Base-by-base conservation (phyloP, 495 filamentous ascomycete genomes). In the Penicillium soppii region DNA sequence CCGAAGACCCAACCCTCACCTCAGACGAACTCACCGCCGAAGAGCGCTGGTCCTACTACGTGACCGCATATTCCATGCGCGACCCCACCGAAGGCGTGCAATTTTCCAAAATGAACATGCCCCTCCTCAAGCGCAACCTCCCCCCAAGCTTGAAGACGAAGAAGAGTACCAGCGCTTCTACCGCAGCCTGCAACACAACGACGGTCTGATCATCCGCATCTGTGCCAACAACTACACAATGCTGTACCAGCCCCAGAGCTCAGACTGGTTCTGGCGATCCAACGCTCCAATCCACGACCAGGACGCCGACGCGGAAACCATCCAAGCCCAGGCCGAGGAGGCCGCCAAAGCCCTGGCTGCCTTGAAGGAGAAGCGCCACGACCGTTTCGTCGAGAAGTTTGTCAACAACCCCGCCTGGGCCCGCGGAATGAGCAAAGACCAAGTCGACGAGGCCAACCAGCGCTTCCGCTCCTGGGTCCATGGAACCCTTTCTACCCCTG, bases 71-170 rank as follows among this genome's bases (percentile, higher is more conserved):
- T 69, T 85, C 87, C 40, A 88, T 89, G 62, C 77, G 90, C 36
- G 91, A 95, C 50, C 88, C 87, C 5, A 99, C 95, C 12, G 95
- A 99, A 68, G 89, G 89, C 22, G 78, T 97, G 6, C 72, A 78
- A 6, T 77, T 84, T 33, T 76, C 76, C 6, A 78, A 79, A 17
- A 75, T 95, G 59, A 76, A 63, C 72, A 84, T 78, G 70, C 85
- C 76, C 38, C 90, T 76, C 75, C 68, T 95, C 9, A 82, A 85
- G 55, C 87, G 90, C 52, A 94, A 88, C 69, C 75, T 91, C 17
- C 83, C 85, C 70, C 77, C 15, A 78, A 79, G 36, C 63, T 76
- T 10, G 73, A 75, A 32, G 70, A 75, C 29, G 71, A 76, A 35
- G 76, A 75, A 48, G 76, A 77, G 50, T 75, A 75, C 55, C 70